A percentile compares a stretch with the other conserved stretches of the same genome.
phyloP scores from a whole-genome alignment of 2,329 filamentous ascomycete species.

The Paramyrothecium roridum region DNA sequence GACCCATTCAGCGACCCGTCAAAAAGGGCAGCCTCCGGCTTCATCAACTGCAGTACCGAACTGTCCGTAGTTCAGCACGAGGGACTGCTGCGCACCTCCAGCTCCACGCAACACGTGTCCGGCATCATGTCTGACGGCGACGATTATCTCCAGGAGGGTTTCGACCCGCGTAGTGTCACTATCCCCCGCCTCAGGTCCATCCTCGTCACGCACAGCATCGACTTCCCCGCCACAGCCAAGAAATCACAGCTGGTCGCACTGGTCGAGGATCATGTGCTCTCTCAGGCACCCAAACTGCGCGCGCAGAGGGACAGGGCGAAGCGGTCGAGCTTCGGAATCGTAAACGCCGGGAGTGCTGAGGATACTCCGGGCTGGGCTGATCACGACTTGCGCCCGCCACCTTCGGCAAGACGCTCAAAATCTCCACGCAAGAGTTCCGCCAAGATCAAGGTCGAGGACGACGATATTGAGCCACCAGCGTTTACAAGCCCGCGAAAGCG shows the following conservation, averaged over 20 bases:
- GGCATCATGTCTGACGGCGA: slow-evolving; percentile 62
- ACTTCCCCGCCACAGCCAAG: slow-evolving; percentile 86
- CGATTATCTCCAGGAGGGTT: slow-evolving; percentile 83
- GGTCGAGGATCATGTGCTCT: slow-evolving; percentile 74
- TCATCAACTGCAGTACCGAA: too few relatives aligned
- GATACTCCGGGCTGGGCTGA: slow-evolving; percentile 61
- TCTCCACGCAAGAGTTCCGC: slow-evolving; percentile 54
- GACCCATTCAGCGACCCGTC: neutral
- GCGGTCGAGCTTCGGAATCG: slow-evolving; percentile 83
- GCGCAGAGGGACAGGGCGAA: slow-evolving; percentile 74
- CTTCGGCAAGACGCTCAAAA: slow-evolving; percentile 47
- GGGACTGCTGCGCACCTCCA: neutral
- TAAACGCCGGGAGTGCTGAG: slow-evolving; percentile 64
- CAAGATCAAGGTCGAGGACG: slow-evolving; percentile 50
- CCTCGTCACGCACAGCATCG: slow-evolving; percentile 81
- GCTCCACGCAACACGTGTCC: neutral
- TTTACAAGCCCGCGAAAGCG: slow-evolving; percentile 51
- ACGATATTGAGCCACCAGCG: slow-evolving; percentile 33
- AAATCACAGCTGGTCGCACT: slow-evolving; percentile 84
- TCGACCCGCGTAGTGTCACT: slow-evolving; percentile 80
- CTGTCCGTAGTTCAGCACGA: neutral
- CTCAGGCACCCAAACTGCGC: slow-evolving; percentile 75
- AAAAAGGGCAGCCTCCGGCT: too few relatives aligned
- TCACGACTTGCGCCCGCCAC: slow-evolving; percentile 50
- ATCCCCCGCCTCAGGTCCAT: slow-evolving; percentile 88